Base-by-base conservation (phyloP, 2,329 filamentous ascomycete genomes). In the Leptographium procerum region DNA sequence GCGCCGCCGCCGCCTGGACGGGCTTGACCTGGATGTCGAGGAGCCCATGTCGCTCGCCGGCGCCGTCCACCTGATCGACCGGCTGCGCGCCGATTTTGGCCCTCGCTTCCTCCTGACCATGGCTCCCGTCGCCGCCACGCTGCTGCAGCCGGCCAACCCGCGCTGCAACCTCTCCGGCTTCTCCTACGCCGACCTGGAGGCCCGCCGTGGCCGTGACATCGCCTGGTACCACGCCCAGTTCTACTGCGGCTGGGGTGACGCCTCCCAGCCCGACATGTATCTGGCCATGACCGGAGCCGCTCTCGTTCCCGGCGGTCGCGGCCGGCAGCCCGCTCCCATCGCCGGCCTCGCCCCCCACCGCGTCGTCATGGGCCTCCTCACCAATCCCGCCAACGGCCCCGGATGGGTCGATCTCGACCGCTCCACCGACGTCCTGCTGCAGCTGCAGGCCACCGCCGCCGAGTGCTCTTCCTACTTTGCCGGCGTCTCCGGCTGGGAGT, bases 401-500 rank as follows among this genome's bases (percentile, higher is more conserved):
- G 89, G 73, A 59, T 87, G 77, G 68, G 83, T 91, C 1, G 76
- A 80, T 1, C 78, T 83, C 59, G 76, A 80, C 52, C 69, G 76
- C 16, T 71, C 89, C 28, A 76, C 77, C 13, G 73, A 75, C 22
- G 81, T 86, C 24, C 69, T 90, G 51, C 52, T 62, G 47, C 75
- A 76, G 33, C 67, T 75, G 47, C 68, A 91, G 14, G 33, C 51
- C 19, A 40, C 57, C 1, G 52, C 59, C 1, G 45, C 36, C 9
- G 29, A 26, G 10, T 24, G 24, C 11, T 58, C 57, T 22, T 48
- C 57, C 0, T 16, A 22, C 16, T 91, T 91, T 67, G 89, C 87
- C 1, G 89, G 89, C 1, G 85, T 92, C 0, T 91, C 91, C 84
- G 88, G 87, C 2, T 92, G 89, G 89, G 89, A 94, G 70, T 92